Percentiles rank a stretch among this genome's conserved stretches.
Evolutionary conservation across 495 filamentous ascomycete genomes (phyloP).

Genomic region (Aspergillus conjunctus): DNA sequence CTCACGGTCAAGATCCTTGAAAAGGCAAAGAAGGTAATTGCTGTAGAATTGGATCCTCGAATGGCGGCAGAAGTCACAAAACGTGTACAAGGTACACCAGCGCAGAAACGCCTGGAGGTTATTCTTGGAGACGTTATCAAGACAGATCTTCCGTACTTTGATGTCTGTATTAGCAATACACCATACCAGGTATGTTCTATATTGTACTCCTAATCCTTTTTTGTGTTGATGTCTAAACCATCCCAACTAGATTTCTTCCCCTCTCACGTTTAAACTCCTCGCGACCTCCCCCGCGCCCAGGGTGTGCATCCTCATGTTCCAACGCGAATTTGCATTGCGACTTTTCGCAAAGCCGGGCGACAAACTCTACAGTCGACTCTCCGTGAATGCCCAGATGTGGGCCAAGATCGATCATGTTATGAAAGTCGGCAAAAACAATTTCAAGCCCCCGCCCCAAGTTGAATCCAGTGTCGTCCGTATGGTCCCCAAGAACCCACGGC

Average conservation of each 20-base stretch:
- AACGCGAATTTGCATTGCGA: constrained; percentile 76
- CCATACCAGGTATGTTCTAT: constrained; percentile 68
- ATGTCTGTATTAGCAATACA: constrained; percentile 92
- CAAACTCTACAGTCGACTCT: constrained; percentile 81
- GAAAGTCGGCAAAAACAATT: constrained; percentile 94
- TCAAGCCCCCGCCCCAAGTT: constrained; percentile 88
- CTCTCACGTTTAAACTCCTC: constrained; percentile 87
- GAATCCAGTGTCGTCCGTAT: constrained; percentile 82
- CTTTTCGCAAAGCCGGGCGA: constrained; percentile 78
- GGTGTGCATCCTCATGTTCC: constrained; percentile 80
- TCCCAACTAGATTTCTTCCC: constrained; percentile 72
- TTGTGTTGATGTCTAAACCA: constrained; percentile 2
- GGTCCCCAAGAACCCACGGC: constrained; percentile 76
- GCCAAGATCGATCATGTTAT: constrained; percentile 83
- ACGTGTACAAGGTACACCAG: constrained; percentile 82
- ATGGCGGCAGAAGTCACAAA: constrained; percentile 98
- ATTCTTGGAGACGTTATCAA: constrained; percentile 94
- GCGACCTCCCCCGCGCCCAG: constrained; percentile 74
- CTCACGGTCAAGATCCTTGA: constrained; percentile 87
- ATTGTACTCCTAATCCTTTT: constrained; percentile 6
- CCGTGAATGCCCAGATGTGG: constrained; percentile 95
- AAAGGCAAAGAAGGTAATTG: constrained; percentile 82
- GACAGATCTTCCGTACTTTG: constrained; percentile 80
- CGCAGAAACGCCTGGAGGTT: constrained; percentile 78
- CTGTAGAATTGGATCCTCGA: constrained; percentile 90